A percentile compares a stretch with the other conserved stretches of the same genome.
Conservation (phyloP, 305 asterid species). For the Fraxinus sp. region DNA sequence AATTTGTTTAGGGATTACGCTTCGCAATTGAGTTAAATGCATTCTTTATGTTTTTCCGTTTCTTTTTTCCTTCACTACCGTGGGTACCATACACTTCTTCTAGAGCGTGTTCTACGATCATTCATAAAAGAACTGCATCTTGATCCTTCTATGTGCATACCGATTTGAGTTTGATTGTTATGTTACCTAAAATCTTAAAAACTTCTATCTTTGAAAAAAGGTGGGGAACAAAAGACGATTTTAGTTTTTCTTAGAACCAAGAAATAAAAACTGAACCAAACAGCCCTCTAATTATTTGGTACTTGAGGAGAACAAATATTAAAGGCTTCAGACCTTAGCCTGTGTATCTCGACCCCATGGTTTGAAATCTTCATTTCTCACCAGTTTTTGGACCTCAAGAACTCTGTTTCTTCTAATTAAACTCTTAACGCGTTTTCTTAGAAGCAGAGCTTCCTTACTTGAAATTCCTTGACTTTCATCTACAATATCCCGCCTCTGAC, state of each 20-base stretch:
- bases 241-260: neutral
- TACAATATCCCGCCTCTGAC: slow-evolving; percentile 32
- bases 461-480: slow-evolving; percentile 47
- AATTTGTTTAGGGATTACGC: neutral
- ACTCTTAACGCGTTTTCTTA: slow-evolving; percentile 69
- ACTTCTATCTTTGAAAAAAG: neutral
- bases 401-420: slow-evolving; percentile 65
- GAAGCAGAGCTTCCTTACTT: slow-evolving; percentile 44
- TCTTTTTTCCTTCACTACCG: neutral
- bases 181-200: neutral
- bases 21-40: neutral
- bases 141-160: neutral
- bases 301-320: neutral
- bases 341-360: slow-evolving; percentile 77
- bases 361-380: slow-evolving; percentile 67
- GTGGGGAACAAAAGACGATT: neutral
- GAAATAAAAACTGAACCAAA: neutral
- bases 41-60: neutral
- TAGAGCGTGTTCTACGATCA: neutral
- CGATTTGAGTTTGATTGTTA: neutral
- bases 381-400: slow-evolving; percentile 64
- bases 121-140: neutral
- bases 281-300: neutral
- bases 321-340: slow-evolving; percentile 69
- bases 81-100: neutral